Percentiles rank a stretch among this genome's conserved stretches.
Evolutionary conservation across 331 rosid species (phyloP).

Genomic region (Dryas integrifolia): DNA sequence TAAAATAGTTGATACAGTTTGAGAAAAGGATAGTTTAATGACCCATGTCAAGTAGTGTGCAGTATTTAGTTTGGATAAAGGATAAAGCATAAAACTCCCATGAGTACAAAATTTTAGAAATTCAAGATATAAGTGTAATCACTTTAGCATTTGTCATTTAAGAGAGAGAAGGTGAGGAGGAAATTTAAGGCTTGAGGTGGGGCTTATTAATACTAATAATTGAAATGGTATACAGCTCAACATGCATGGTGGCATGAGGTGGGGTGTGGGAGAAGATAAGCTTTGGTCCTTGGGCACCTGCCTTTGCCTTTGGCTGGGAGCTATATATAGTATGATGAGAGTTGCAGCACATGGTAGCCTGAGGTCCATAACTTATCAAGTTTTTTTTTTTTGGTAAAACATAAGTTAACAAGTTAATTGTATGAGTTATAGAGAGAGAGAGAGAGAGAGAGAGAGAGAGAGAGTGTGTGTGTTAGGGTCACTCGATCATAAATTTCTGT

Average conservation of each 20-base stretch:
- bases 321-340: conserved; percentile 1
- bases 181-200: conserved; percentile 1
- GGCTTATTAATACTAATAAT: neutral
- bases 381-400: neutral
- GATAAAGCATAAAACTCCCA: too few species aligned
- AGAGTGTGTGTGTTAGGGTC: neutral
- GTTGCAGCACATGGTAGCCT: conserved; percentile 17
- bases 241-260: conserved; percentile 10
- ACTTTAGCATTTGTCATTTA: neutral
- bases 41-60: too few species aligned
- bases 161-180: neutral
- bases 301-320: neutral
- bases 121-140: too few species aligned
- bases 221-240: conserved; percentile 12
- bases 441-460: neutral
- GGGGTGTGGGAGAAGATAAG: conserved; percentile 6
- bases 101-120: too few species aligned
- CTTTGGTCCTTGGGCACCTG: neutral
- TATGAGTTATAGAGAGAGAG: neutral
- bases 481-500: neutral
- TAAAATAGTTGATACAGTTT: neutral
- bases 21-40: neutral
- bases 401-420: neutral
- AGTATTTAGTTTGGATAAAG: too few species aligned
- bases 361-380: neutral